Evolutionary conservation across 2,329 filamentous ascomycete species (phyloP), one percentile per base, ranked within the genome.

Genomic region (Chalaropsis thielavioides): DNA sequence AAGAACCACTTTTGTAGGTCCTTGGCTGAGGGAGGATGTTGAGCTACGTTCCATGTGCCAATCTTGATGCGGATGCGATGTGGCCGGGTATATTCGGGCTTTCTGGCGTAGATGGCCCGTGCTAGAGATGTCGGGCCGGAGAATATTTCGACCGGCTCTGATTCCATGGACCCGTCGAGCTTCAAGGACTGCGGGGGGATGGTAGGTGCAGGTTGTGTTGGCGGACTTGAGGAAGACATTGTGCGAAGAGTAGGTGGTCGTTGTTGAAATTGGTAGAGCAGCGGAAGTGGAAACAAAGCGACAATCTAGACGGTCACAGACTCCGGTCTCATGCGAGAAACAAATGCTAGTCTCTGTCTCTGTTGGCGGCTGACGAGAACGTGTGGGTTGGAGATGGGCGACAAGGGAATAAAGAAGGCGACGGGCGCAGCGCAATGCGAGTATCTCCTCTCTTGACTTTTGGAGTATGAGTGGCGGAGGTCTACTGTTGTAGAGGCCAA

Each of bases 41-140:
- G 86, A 3, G 91, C 94, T 17, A 96, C 90, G 75, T 99, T 99
- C 94, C 94, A 99, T 0, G 89, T 88, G 51, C 92, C 94, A 62
- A 99, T 81, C 75, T 96, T 96, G 74, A 99, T 83, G 69, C 86
- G 86, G 70, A 96, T 83, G 62, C 82, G 82, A 72, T 86, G 86
- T 54, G 85, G 83, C 44, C 85, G 83, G 31, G 88, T 87, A 73
- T 92, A 99, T 73, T 97, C 92, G 61, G 82, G 77, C 71, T 86
- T 83, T 64, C 94, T 83, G 46, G 88, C 85, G 72, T 87, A 83
- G 46, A 97, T 78, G 38, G 83, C 83, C 68, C 78, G 79, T 58
- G 83, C 82, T n/a, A 87, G 80, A 2, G 83, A 85, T 63, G 80
- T 78, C 0, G 80, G 82, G 44, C 76, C 79, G 15, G 78, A 74